A percentile compares a stretch with the other conserved stretches of the same genome.
Evolutionary conservation across 768 basidiomycete species (phyloP).

Genomic region (Mycena maculata): DNA sequence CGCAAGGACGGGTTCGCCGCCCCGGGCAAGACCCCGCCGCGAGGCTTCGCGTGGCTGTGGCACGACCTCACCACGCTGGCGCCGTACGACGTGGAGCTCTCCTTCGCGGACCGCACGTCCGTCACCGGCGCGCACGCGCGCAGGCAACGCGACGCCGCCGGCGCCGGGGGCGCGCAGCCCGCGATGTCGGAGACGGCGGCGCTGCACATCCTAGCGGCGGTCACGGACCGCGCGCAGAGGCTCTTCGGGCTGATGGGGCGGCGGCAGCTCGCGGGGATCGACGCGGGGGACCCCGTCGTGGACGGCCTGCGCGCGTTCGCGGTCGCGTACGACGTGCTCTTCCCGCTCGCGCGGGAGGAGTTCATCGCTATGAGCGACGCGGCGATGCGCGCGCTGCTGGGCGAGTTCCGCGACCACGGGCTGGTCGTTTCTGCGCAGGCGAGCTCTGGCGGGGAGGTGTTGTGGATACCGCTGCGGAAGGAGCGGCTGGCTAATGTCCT

Average conservation of each 20-base stretch:
- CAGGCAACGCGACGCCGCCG: slow-evolving; percentile 51
- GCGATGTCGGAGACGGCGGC: slow-evolving; percentile 65
- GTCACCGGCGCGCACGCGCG: slow-evolving; percentile 64
- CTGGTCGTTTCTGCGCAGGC: slow-evolving; percentile 71
- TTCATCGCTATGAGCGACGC: slow-evolving; percentile 80
- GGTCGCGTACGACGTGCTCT: slow-evolving; percentile 74
- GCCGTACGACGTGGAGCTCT: slow-evolving; percentile 84
- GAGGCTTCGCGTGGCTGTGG: slow-evolving; percentile 84
- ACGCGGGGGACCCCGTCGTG: slow-evolving; percentile 44
- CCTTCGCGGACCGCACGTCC: slow-evolving; percentile 72
- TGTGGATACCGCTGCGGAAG: slow-evolving; percentile 91
- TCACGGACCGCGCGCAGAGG: slow-evolving; percentile 88
- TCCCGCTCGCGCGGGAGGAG: slow-evolving; percentile 78
- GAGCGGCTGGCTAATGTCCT: slow-evolving; percentile 72
- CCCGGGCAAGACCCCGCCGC: slow-evolving; percentile 41
- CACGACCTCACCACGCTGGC: slow-evolving; percentile 91
- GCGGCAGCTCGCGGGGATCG: slow-evolving; percentile 74
- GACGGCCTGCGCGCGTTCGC: slow-evolving; percentile 66
- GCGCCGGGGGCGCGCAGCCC: background rate
- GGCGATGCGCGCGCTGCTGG: slow-evolving; percentile 81
- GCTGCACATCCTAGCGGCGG: slow-evolving; percentile 84
- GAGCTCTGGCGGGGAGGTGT: slow-evolving; percentile 64
- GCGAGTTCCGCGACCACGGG: slow-evolving; percentile 93
- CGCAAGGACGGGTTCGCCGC: slow-evolving; percentile 54
- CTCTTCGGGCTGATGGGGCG: slow-evolving; percentile 79